Evolutionary conservation across 345 rosid species (phyloP).

Genomic region (Syzygium jambos): DNA sequence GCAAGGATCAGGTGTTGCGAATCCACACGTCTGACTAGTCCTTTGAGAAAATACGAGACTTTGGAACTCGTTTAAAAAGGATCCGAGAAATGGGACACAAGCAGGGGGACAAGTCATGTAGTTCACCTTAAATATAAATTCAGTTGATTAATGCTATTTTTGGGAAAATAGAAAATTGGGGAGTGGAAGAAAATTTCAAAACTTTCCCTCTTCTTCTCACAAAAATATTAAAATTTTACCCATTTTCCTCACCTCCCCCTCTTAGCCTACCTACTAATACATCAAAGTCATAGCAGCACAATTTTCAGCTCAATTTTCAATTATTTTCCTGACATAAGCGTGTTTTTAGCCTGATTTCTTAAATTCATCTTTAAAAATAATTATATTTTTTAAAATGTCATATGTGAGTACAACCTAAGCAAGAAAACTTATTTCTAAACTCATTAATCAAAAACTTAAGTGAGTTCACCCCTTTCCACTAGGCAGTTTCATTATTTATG

Average conservation of each 20-base stretch:
- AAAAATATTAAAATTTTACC: background rate
- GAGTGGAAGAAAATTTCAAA: background rate
- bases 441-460: background rate
- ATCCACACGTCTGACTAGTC: background rate
- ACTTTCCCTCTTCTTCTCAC: background rate
- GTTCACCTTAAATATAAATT: background rate
- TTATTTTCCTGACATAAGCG: background rate
- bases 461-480: background rate
- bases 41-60: background rate
- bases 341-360: background rate
- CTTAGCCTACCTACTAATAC: background rate
- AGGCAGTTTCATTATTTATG: background rate
- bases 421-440: background rate
- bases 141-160: background rate
- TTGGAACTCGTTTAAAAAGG: background rate
- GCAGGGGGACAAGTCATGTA: background rate
- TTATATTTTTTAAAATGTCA: background rate
- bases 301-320: background rate
- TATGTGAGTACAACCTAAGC: background rate
- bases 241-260: background rate
- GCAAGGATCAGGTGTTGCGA: background rate
- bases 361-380: background rate
- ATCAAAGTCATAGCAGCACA: background rate
- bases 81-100: background rate
- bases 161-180: background rate